Evolutionary conservation across 2,329 filamentous ascomycete genomes (phyloP).

Genomic region (Diaporthe longicolla): DNA sequence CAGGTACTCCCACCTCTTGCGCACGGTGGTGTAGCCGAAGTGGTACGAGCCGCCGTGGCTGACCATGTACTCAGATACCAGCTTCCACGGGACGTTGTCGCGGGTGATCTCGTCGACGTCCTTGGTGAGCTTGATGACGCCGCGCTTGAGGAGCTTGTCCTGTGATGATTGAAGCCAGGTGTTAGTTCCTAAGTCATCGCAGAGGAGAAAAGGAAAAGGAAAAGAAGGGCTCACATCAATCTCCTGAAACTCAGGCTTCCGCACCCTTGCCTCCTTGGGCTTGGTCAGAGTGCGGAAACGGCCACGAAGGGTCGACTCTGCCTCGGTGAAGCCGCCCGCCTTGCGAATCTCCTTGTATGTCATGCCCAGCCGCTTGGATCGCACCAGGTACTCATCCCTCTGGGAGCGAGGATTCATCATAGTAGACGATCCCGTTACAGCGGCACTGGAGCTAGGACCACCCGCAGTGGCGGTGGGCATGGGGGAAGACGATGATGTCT

Average conservation of each 20-base stretch:
- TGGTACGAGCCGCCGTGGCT: conserved; percentile 68
- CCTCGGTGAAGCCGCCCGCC: conserved; percentile 69
- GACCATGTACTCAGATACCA: conserved; percentile 67
- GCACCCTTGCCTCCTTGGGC: conserved; percentile 70
- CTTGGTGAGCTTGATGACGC: conserved; percentile 56
- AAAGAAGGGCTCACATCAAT: conserved; percentile 70
- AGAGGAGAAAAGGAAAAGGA: not conserved
- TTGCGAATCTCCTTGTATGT: conserved; percentile 76
- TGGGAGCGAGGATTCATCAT: conserved; percentile 45
- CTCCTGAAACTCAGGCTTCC: conserved; percentile 75
- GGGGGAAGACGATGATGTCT: not conserved
- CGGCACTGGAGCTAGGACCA: not conserved
- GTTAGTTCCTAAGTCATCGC: not conserved
- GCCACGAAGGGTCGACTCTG: conserved; percentile 81
- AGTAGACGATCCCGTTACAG: not conserved
- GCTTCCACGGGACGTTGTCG: conserved; percentile 68
- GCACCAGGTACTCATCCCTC: conserved; percentile 66
- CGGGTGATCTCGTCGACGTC: conserved; percentile 47
- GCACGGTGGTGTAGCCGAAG: conserved; percentile 72
- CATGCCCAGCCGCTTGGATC: conserved; percentile 68
- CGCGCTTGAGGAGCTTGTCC: conserved; percentile 61
- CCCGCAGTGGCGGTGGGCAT: not conserved
- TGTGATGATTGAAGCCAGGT: conserved; percentile 44
- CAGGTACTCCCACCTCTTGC: conserved; percentile 69
- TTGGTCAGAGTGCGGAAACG: conserved; percentile 77